Conservation (phyloP, 345 rosid species). For the Lepidium aucheri region DNA sequence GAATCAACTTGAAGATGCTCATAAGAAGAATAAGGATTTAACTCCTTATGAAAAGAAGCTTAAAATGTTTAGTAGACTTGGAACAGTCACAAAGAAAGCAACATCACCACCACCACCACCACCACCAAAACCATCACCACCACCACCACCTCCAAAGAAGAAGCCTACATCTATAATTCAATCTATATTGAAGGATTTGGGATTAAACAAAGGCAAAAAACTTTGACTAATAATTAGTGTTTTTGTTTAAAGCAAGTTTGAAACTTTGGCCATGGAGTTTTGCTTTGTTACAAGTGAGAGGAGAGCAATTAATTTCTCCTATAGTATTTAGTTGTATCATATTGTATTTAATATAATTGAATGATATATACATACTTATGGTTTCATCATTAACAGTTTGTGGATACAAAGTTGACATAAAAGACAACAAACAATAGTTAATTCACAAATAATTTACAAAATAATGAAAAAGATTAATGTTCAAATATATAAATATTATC, state of each 20-base stretch:
- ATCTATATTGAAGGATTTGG: slow-evolving; percentile 21
- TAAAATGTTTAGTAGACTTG: not conserved
- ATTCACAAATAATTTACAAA: not conserved
- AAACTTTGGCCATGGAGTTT: slow-evolving; percentile 11
- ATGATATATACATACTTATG: not conserved
- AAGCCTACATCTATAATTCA: slow-evolving; percentile 14
- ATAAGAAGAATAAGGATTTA: not conserved
- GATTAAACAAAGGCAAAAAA: slow-evolving; percentile 9
- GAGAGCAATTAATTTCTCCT: not conserved
- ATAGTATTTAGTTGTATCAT: not conserved
- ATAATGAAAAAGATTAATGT: not conserved
- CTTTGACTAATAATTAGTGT: not conserved
- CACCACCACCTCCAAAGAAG: not conserved
- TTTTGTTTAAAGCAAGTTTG: not conserved
- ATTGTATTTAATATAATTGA: not conserved
- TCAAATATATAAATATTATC: not conserved
- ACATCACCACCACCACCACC: no score
- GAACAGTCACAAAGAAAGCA: not conserved
- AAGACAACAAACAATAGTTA: not conserved
- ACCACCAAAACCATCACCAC: no score
- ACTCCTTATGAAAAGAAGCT: slow-evolving; percentile 3
- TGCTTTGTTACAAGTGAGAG: slow-evolving; percentile 6
- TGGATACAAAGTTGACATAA: not conserved
- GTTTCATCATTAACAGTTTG: not conserved
- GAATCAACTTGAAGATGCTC: not conserved